A percentile compares a stretch with the other conserved stretches of the same genome.
Conservation (phyloP, 2,329 filamentous ascomycete genomes). For the Aureobasidium sp. region DNA sequence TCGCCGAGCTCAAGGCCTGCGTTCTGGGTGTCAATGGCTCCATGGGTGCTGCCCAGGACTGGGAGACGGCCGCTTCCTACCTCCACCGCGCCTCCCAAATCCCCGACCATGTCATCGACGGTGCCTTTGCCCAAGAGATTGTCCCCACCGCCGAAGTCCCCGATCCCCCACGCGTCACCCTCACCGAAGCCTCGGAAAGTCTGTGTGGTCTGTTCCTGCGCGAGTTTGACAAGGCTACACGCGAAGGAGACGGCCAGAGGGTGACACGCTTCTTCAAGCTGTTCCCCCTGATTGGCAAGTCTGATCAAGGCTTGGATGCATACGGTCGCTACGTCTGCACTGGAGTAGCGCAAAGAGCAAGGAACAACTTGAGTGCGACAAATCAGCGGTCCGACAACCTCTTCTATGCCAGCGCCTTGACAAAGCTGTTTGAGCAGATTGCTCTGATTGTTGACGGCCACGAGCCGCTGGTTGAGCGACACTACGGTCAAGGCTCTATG, state of each 20-base stretch:
- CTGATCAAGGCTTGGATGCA: conserved; percentile 84
- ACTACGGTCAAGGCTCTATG: conserved; percentile 93
- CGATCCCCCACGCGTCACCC: conserved; percentile 77
- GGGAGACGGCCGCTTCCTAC: conserved; percentile 92
- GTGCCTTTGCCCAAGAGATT: conserved; percentile 82
- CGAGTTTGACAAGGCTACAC: conserved; percentile 89
- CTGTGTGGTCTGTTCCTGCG: conserved; percentile 84
- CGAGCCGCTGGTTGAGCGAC: conserved; percentile 80
- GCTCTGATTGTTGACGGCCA: conserved; percentile 93
- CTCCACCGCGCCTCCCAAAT: conserved; percentile 76
- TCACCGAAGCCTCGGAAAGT: conserved; percentile 81
- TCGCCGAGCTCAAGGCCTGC: conserved; percentile 93
- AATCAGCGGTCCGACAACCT: conserved; percentile 65
- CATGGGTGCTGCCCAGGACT: conserved; percentile 97
- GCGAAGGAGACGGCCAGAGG: conserved; percentile 77
- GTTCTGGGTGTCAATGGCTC: conserved; percentile 89
- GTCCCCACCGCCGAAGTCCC: conserved; percentile 95
- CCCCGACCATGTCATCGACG: conserved; percentile 70
- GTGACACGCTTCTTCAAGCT: conserved; percentile 97
- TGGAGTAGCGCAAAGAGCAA: conserved; percentile 78
- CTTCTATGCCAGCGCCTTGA: conserved; percentile 87
- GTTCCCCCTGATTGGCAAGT: conserved; percentile 85
- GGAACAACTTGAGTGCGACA: conserved; percentile 67
- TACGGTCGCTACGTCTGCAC: conserved; percentile 96
- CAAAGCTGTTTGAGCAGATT: conserved; percentile 93